Base-by-base conservation (phyloP, 163 green algal species). In the Scenedesmus sp. region DNA sequence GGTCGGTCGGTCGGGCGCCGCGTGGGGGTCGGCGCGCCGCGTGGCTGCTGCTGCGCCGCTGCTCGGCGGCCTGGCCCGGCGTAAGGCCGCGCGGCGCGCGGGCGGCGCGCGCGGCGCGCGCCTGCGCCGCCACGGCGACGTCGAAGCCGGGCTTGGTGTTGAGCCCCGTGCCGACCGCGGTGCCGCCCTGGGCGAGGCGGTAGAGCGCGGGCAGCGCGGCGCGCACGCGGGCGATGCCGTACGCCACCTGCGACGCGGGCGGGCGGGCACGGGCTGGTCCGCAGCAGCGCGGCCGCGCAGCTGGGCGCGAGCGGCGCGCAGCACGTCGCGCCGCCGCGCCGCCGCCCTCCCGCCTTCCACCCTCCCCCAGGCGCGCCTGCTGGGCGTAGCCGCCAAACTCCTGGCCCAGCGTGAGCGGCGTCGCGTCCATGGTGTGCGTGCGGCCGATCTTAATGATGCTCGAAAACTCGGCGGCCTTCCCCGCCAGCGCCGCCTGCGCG, bases 361-460 rank as follows among this genome's bases (percentile, higher is more conserved):
- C n/a, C n/a, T n/a, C n/a, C n/a, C n/a, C n/a, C n/a, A n/a, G n/a
- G n/a, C 63, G 0, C 63, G 94, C 83, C 89, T 99, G 95, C 0
- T 90, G 89, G 9, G 90, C 87, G 53, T 98, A 99, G 1, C 94
- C 94, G 63, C 87, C 87, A 80, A 99, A 98, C 82, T 99, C 95
- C 84, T 99, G 96, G 1, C 94, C 95, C 24, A 99, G 86, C 0
- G 96, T 98, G 4, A 99, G 89, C 0, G 96, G 96, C 7, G 93
- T 98, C 10, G 96, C 96, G 76, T 99, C 96, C 89, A 56, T 93
- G 84, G 89, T 97, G 92, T 99, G 96, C 0, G 96, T 99, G 47
- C 96, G 91, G 1, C 96, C 96, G 58, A 99, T 98, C 84, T 99
- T 99, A 81, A 99, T 93, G 76, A 99, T 95, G 80, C 91, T 20